Evolutionary conservation across 495 filamentous ascomycete species (phyloP), one percentile per base, ranked within the genome.

Genomic region (Aspergillus leporis): DNA sequence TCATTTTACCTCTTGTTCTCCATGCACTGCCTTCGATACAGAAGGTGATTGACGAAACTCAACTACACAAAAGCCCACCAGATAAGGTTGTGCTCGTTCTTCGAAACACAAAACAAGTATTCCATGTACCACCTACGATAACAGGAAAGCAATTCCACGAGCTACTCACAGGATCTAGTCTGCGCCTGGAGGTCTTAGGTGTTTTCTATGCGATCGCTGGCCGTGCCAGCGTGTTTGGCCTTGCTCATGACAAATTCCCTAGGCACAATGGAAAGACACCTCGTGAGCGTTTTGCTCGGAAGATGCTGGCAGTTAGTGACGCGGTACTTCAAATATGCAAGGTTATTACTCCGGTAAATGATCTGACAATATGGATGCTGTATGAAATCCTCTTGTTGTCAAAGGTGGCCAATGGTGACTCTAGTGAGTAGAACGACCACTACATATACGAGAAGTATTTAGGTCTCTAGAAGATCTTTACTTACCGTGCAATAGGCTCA

Each of bases 121-220:
- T 71, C 16, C 47, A 63, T 0, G 49, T 74, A 6, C 59, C 70
- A 0, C 13, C 60, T 2, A 41, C 49, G 1, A 61, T 51, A 1
- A 55, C 51, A 25, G 72, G 65, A 10, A 58, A 38, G 1, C 48
- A 62, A 7, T 70, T 74, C 40, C 64, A 69, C 43, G 52, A 36
- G 16, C 48, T 69, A 1, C 72, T 63, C 30, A 74, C 70, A 0
- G 71, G 68, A 0, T 18, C 22, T 4, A 51, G 55, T 2, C 58
- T 68, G 40, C 71, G 73, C 4, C 55, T 75, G 4, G 71, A 75
- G 31, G 69, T 72, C 18, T 61, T 74, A 14, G 71, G 66, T 4
- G 53, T 71, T 1, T 49, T 74, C 4, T 69, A 63, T 53, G 53
- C 65, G 10, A 52, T 74, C 9, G 70, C 73, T 0, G 73, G 71